Evolutionary conservation across 2,329 filamentous ascomycete genomes (phyloP), one percentile per base, ranked within the genome.

Genomic region (Pseudomassariella vexata): DNA sequence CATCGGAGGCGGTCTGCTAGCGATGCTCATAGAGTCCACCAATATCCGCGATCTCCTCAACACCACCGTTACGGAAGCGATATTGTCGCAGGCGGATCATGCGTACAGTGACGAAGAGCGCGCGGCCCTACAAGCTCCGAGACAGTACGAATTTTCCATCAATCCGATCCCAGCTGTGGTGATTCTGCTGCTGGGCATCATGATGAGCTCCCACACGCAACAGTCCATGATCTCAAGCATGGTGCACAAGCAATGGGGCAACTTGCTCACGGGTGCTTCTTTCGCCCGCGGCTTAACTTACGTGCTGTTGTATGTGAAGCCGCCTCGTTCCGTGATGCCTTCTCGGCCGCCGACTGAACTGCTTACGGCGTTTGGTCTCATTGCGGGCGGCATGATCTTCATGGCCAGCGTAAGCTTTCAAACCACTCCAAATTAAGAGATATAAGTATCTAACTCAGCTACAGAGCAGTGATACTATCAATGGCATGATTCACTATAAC

Each of bases 201-300:
- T 95, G 85, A 96, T 96, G 90, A 83, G 83, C 51, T 87, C 85
- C 17, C 90, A 96, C 58, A 85, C 90, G 37, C 89, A 95, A 55
- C 57, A 68, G 18, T 85, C 79, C 38, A 86, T 87, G 81, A 72
- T 88, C 28, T 90, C 87, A 8, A 85, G 79, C 45, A 95, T 92
- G 85, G 75, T 96, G 29, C 90, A 96, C 62, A 82, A 82, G 52
- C 89, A 95, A 59, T 96, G 90, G 90, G 90, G 90, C 17, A 79
- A 79, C 49, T 71, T 96, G 44, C 72, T 96, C 32, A 73, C 85
- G 28, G 87, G 82, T 17, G 89, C 87, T 34, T 82, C 88, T 0
- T 69, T 94, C 36, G 80, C 87, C 16, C 78, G 90, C 28, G 79
- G 70, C 2, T 62, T 85, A 35, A 94, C 88, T 6, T 96, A 95